Conservation (phyloP, 805 yeast genomes). For the Clavispora phyllophila region DNA sequence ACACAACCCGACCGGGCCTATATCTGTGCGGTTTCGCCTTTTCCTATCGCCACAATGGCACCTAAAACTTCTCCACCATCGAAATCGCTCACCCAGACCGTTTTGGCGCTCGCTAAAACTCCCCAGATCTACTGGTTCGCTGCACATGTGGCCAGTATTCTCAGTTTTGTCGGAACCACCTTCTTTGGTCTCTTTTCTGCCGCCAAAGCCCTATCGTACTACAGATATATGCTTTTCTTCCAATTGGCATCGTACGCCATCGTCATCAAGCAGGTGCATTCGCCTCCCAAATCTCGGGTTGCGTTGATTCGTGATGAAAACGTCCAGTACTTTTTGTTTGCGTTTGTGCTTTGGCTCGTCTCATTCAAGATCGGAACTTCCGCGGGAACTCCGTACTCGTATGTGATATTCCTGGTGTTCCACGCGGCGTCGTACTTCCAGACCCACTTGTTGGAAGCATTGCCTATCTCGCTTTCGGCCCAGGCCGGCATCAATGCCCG, state of each 20-base stretch:
- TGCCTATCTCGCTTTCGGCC: constrained; percentile 29
- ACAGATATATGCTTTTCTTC: constrained; percentile 39
- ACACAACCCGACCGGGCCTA: not conserved
- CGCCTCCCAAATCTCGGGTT: constrained; percentile 18
- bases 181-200: constrained; percentile 39
- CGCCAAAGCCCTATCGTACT: constrained; percentile 22
- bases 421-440: constrained; percentile 37
- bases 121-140: constrained; percentile 65
- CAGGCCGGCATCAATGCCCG: constrained; percentile 25
- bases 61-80: constrained; percentile 1
- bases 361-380: constrained; percentile 30
- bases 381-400: constrained; percentile 36
- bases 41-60: constrained; percentile 1
- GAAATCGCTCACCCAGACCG: not conserved
- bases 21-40: not conserved
- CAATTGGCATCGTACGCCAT: constrained; percentile 58
- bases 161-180: constrained; percentile 35
- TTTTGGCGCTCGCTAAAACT: constrained; percentile 6
- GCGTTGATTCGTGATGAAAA: constrained; percentile 36
- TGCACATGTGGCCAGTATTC: constrained; percentile 51
- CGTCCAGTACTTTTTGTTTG: constrained; percentile 33
- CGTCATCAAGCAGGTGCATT: constrained; percentile 56
- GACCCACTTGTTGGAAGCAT: constrained; percentile 24
- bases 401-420: constrained; percentile 31
- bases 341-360: constrained; percentile 24